Percentiles rank a stretch among this genome's conserved stretches.
Evolutionary conservation across 2,329 filamentous ascomycete genomes (phyloP).

Genomic region (Ophiostoma sp.): DNA sequence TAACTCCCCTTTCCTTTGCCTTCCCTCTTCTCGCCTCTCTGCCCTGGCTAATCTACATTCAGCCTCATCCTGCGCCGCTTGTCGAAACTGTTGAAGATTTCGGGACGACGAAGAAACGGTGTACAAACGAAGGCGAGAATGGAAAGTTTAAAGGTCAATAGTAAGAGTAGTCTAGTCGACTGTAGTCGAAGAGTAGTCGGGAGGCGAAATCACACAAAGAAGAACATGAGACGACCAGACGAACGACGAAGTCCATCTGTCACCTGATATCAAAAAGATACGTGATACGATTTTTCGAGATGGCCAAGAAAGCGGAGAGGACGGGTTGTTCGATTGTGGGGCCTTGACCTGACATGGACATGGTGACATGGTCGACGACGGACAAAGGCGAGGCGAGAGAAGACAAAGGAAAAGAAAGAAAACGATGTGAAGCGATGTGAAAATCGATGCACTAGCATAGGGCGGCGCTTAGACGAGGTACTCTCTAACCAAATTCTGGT

Average conservation of each 20-base stretch:
- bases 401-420: background rate
- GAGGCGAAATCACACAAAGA: background rate
- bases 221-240: background rate
- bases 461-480: background rate
- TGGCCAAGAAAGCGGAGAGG: background rate
- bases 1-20: background rate
- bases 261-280: background rate
- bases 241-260: background rate
- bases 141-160: background rate
- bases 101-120: background rate
- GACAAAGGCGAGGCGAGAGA: background rate
- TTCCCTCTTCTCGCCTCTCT: background rate
- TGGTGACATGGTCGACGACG: background rate
- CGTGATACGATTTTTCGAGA: background rate
- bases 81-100: too few species aligned
- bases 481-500: too few species aligned
- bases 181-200: background rate
- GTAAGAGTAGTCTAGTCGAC: background rate
- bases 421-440: background rate
- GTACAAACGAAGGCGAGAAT: background rate
- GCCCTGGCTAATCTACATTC: conserved; percentile 1
- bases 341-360: background rate
- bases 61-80: conserved; percentile 21
- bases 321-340: background rate
- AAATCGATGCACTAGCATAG: background rate